Base-by-base conservation (phyloP, 177 flowering plant species). In the Viscum album region DNA sequence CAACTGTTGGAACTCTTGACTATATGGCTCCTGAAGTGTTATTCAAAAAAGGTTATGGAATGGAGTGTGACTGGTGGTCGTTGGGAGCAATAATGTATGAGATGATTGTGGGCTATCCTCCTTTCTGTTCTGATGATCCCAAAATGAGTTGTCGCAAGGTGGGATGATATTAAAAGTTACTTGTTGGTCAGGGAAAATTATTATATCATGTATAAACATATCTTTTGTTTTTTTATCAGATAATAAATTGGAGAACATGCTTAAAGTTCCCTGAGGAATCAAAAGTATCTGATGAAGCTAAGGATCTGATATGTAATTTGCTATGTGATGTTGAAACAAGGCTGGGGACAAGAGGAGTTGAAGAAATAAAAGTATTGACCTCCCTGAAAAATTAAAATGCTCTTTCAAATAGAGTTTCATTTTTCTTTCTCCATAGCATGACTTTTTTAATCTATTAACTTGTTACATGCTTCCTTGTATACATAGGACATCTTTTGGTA, bases 61-160 rank as follows among this genome's bases (percentile, higher is more conserved):
- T 89, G 82, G 96, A 91, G 77, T 91, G 97, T 79, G 97, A 91
- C 74, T 91, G 94, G 97, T 92, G 97, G 97, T 92, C 97, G 28
- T 78, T 92, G 54, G 97, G 97, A 43, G 94, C 96, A 72, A 92
- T 92, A 68, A 71, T 92, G 85, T 92, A 88, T 78, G 97, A 92
- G 79, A 92, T 92, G 97, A 87, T 92, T 47, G 72, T 89, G 36
- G 97, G 97, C 36, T 89, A 89, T 76, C 96, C 94, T 74, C 97
- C 97, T 61, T 92, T 92, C 76, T 89, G 90, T 74, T 88, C 96
- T 60, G 96, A 89, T 65, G 96, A 92, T 79, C 90, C 90, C 35
- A 82, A 88, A 75, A 82, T 87, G 26, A 84, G 96, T 59, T 89
- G 94, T 76, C 92, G 90, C 72, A 92, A 92, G 93, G 97, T 91